Percentiles rank a stretch among this genome's conserved stretches.
Conservation (phyloP, 2,329 filamentous ascomycete genomes). For the Passalora sequoiae region DNA sequence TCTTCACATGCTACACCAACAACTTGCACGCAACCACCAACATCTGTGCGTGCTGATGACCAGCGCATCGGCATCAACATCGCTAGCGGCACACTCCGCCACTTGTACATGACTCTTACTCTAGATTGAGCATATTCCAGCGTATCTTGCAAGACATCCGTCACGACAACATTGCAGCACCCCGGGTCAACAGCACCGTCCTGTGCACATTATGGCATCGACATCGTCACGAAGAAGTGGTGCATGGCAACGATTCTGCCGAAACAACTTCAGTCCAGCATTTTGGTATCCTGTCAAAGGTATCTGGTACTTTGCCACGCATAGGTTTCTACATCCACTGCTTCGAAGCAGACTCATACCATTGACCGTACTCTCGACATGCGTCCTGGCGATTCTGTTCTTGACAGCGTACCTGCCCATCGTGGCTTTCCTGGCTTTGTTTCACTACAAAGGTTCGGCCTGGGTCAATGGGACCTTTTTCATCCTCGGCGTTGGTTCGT, state of each 20-base stretch:
- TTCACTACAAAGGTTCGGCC: conserved; percentile 70
- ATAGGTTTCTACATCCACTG: conserved; percentile 77
- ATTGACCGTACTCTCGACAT: conserved; percentile 70
- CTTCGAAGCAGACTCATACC: conserved; percentile 74
- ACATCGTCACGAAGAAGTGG: conserved; percentile 9
- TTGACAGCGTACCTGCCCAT: conserved; percentile 84
- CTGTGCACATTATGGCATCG: not conserved
- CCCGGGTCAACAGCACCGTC: not conserved
- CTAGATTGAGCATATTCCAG: too few species aligned
- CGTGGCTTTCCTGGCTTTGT: conserved; percentile 80
- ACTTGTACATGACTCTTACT: too few species aligned
- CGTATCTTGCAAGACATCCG: not conserved
- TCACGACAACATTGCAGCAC: not conserved
- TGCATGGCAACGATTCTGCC: conserved; percentile 20
- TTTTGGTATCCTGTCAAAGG: conserved; percentile 47
- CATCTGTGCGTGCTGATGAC: too few species aligned
- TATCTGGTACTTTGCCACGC: conserved; percentile 72
- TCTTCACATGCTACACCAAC: too few species aligned
- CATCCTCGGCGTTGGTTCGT: conserved; percentile 64
- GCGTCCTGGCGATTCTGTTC: conserved; percentile 83
- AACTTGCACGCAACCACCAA: too few species aligned
- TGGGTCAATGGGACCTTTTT: conserved; percentile 85
- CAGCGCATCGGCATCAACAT: too few species aligned
- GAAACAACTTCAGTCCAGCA: conserved; percentile 33
- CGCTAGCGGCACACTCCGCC: too few species aligned